phyloP scores from a whole-genome alignment of 352 stramenopile species.

The Aphanomyces invadans region DNA sequence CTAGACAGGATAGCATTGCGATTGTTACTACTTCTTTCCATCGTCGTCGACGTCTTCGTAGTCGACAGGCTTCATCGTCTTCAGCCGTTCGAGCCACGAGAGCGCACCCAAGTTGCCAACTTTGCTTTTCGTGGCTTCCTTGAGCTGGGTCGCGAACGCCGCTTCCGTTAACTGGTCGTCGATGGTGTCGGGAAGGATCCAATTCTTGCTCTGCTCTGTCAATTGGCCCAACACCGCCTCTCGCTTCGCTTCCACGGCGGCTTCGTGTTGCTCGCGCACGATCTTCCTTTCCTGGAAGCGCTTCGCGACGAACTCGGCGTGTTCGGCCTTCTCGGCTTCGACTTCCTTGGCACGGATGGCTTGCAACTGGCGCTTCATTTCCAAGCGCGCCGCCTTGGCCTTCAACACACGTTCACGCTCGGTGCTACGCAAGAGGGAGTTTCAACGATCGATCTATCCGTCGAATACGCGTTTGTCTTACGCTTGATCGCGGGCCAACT shows the following conservation, averaged over 20 bases:
- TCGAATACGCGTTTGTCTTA: no score
- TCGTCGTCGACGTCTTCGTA: conserved; percentile 34
- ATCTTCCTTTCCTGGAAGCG: conserved; percentile 75
- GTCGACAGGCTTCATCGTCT: conserved; percentile 77
- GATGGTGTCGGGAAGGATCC: conserved; percentile 67
- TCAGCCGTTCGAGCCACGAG: conserved; percentile 82
- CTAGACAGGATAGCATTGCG: not conserved
- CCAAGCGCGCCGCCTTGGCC: conserved; percentile 76
- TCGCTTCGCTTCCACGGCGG: conserved; percentile 58
- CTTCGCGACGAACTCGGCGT: conserved; percentile 70
- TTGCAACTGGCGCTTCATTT: conserved; percentile 83
- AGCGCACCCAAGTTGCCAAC: conserved; percentile 67
- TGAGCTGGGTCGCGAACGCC: conserved; percentile 67
- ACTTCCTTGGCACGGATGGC: conserved; percentile 74
- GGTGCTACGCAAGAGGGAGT: conserved; percentile 25
- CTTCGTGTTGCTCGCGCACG: conserved; percentile 52
- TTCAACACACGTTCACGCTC: conserved; percentile 81
- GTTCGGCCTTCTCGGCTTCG: conserved; percentile 61
- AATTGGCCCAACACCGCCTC: conserved; percentile 54
- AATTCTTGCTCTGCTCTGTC: conserved; percentile 50
- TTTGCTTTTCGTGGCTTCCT: conserved; percentile 27
- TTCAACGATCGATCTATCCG: no score
- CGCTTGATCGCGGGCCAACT: conserved; percentile 56
- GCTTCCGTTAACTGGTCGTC: conserved; percentile 76
- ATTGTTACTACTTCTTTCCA: not conserved